phyloP scores from a whole-genome alignment of 257 asterid genomes.

The Solanum neorickii region DNA sequence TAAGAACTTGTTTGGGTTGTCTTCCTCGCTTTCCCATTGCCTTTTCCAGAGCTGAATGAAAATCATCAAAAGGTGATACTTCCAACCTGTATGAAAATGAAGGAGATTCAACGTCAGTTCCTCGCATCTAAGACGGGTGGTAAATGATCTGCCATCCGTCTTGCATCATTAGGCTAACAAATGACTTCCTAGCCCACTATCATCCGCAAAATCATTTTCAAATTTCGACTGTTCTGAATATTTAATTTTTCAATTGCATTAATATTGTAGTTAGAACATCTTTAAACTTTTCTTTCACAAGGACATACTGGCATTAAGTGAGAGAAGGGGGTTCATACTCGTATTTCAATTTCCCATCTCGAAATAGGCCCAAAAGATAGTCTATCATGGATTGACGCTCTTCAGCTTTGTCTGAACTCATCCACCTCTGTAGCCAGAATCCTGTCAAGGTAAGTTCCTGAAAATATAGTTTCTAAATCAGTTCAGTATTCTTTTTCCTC shows the following conservation, averaged over 20 bases:
- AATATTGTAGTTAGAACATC: background rate
- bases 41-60: slow-evolving; percentile 56
- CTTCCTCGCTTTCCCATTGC: slow-evolving; percentile 87
- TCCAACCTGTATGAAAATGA: slow-evolving; percentile 56
- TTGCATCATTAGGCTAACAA: background rate
- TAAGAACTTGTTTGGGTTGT: slow-evolving; percentile 85
- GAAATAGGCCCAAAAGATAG: slow-evolving; percentile 55
- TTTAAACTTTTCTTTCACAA: background rate
- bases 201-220: background rate
- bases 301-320: background rate
- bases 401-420: slow-evolving; percentile 50
- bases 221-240: background rate
- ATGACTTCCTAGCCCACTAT: background rate
- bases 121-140: background rate
- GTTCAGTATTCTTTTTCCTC: background rate
- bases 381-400: slow-evolving; percentile 69
- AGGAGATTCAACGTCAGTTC: background rate
- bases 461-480: slow-evolving; percentile 1
- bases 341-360: slow-evolving; percentile 62
- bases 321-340: slow-evolving; percentile 36
- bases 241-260: background rate
- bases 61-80: slow-evolving; percentile 56
- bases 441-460: slow-evolving; percentile 90
- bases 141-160: background rate
- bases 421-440: slow-evolving; percentile 90